Evolutionary conservation across 176 grass and related monocot genomes (phyloP), one percentile per base, ranked within the genome.

Genomic region (Leersia perrieri): DNA sequence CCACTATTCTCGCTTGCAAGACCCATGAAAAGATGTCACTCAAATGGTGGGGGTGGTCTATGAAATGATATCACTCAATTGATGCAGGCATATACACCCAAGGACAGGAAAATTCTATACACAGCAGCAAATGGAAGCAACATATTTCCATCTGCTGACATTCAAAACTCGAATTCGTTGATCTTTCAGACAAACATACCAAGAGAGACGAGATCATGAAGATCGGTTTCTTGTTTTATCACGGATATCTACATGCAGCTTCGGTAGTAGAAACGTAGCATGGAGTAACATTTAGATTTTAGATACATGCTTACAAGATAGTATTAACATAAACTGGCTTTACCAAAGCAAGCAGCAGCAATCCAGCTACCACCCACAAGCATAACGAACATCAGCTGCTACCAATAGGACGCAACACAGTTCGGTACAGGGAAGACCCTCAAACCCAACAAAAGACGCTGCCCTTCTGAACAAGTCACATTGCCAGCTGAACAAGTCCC

Each of bases 181-280:
- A n/a, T n/a, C 3, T 38, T 23, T 58, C 53, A 11, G 53, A 58
- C 16, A 25, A 25, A 58, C 53, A 58, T 25, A 25, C n/a, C 25
- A 3, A 15, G 5, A 5, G 36, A 4, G 33, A 67, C 8, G 8
- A 8, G 20, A 67, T 58, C 53, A 60, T 33, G 20, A 64, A 78
- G 39, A 5, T 23, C 5, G 33, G 16, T 26, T 81, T 81, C 53
- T 6, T 58, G 53, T 58, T 58, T 70, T 71, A 87, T 5, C 45
- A 86, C 28, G 5, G 16, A 34, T 60, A 88, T 79, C 38, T 72
- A 88, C 86, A 83, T 22, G 32, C 27, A 18, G 20, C 57, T 15
- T 7, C 66, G 58, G 22, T 4, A 73, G 12, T 22, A 38, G 35
- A 73, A 78, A 78, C 66, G 27, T 58, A 75, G 42, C 15, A 67